Conservation (phyloP, 305 asterid species). For the Fraxinus sp. region DNA sequence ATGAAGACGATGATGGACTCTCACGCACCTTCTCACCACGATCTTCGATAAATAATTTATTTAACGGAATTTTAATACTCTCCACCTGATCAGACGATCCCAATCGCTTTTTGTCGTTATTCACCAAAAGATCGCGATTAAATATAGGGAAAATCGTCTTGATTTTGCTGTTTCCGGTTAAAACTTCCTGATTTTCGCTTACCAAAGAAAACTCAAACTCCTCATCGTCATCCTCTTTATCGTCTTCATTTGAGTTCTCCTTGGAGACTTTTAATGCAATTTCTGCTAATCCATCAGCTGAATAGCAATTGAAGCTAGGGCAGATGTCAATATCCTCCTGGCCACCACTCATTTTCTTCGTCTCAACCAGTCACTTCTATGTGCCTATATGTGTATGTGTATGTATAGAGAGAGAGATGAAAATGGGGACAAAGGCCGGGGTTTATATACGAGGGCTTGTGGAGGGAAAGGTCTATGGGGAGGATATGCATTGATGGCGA, state of each 20-base stretch:
- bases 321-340: conserved; percentile 28
- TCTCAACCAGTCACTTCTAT: neutral
- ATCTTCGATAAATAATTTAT: conserved; percentile 34
- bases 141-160: conserved; percentile 46
- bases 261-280: conserved; percentile 44
- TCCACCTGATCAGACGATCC: conserved; percentile 8
- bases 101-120: neutral
- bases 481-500: neutral
- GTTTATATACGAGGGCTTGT: conserved; percentile 24
- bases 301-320: conserved; percentile 61
- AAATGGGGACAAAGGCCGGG: conserved; percentile 9
- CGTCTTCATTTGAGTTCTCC: conserved; percentile 19
- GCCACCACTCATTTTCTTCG: conserved; percentile 20
- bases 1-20: conserved; percentile 50
- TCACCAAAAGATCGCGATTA: conserved; percentile 37
- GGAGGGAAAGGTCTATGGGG: neutral
- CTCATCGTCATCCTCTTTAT: conserved; percentile 20
- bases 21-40: conserved; percentile 30
- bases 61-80: conserved; percentile 32
- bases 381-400: neutral
- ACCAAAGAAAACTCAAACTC: conserved; percentile 52
- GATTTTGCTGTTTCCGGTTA: conserved; percentile 31
- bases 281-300: conserved; percentile 40
- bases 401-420: neutral
- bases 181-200: conserved; percentile 21